Evolutionary conservation across 805 yeast species (phyloP).

Genomic region (Candida sithepensis): DNA sequence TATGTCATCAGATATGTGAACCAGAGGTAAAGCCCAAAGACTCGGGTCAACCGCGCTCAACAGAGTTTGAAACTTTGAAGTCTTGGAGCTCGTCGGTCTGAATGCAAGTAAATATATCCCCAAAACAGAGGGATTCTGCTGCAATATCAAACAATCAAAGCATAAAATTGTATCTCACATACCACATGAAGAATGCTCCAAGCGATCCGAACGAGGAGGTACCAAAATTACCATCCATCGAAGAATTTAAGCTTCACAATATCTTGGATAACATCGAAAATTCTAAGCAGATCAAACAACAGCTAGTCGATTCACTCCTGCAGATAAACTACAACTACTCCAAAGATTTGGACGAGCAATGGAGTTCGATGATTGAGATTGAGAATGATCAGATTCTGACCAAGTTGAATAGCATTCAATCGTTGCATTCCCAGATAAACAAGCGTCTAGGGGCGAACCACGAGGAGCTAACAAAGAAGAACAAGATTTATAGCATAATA

Average conservation of each 20-base stretch:
- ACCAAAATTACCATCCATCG: conserved; percentile 26
- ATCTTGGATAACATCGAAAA: conserved; percentile 23
- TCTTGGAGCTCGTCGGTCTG: too few species aligned
- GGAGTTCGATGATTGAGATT: conserved; percentile 17
- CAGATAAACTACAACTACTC: conserved; percentile 20
- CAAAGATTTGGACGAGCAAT: conserved; percentile 29
- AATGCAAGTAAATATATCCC: too few species aligned
- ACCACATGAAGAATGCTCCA: neutral
- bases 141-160: too few species aligned
- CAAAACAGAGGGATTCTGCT: too few species aligned
- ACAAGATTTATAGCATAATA: conserved; percentile 3
- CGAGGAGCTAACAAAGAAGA: conserved; percentile 5
- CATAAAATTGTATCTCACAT: neutral
- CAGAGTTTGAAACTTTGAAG: too few species aligned
- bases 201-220: neutral
- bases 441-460: conserved; percentile 4
- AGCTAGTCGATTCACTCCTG: conserved; percentile 22
- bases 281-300: conserved; percentile 18
- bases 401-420: conserved; percentile 13
- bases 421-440: conserved; percentile 9
- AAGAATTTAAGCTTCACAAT: conserved; percentile 23
- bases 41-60: too few species aligned
- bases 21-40: too few species aligned
- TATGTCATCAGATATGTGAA: too few species aligned
- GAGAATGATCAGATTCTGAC: conserved; percentile 22